phyloP scores from a whole-genome alignment of 2,329 filamentous ascomycete genomes.

The Coniochaeta sp. region DNA sequence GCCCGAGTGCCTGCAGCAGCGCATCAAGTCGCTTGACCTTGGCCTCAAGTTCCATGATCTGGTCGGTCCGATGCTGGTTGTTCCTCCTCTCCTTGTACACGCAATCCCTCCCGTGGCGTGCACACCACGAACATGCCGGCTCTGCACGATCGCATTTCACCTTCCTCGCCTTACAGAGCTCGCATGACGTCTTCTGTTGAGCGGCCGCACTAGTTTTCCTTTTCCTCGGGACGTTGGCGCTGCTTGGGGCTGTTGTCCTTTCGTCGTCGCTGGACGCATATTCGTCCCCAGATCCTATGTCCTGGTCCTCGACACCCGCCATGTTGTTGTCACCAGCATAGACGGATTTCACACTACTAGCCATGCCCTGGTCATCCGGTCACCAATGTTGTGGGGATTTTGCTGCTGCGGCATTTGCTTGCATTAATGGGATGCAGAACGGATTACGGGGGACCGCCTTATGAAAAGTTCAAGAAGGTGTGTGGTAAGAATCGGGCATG shows the following conservation, averaged over 20 bases:
- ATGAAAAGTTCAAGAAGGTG: neutral
- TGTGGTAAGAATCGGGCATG: neutral
- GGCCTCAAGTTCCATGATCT: slow-evolving; percentile 51
- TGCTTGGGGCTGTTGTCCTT: neutral
- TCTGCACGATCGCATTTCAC: slow-evolving; percentile 45
- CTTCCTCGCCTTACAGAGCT: slow-evolving; percentile 36
- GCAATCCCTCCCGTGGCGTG: slow-evolving; percentile 57
- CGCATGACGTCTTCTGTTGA: slow-evolving; percentile 22
- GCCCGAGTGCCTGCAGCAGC: slow-evolving; percentile 30
- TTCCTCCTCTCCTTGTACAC: slow-evolving; percentile 67
- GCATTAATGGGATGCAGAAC: slow-evolving; percentile 1
- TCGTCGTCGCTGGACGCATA: slow-evolving; percentile 1
- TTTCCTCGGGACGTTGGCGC: neutral
- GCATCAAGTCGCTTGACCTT: slow-evolving; percentile 47
- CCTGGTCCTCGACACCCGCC: neutral
- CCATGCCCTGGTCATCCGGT: slow-evolving; percentile 1
- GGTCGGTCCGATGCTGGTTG: slow-evolving; percentile 55
- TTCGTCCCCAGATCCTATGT: neutral
- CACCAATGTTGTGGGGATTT: neutral
- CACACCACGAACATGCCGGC: slow-evolving; percentile 63
- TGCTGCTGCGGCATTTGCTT: slow-evolving; percentile 1
- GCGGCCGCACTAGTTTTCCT: neutral
- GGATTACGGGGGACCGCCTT: neutral
- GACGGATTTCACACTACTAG: neutral
- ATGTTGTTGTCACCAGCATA: neutral